Evolutionary conservation across 129 eudicot genomes (phyloP), one percentile per base, ranked within the genome.

Genomic region (Logfia minima): DNA sequence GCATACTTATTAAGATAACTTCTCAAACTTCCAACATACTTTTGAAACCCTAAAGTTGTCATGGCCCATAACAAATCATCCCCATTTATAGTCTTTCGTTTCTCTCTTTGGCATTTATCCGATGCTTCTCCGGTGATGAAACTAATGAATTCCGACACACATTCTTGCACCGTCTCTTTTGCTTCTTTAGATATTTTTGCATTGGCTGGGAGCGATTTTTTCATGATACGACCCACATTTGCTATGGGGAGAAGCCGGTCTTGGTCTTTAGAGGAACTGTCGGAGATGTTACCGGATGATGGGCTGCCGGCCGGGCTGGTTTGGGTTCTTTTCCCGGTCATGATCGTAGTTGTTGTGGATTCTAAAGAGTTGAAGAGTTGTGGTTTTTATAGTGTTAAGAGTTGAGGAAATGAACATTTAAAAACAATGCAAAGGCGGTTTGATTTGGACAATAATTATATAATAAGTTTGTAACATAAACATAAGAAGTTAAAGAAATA

Each of bases 51-150:
- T 19, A 89, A 75, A 0, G 95, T 89, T 1, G 91, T 85, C 95
- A 89, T 89, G 35, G 95, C 91, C 95, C 95, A 89, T 32, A 87
- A 72, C 3, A 89, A 80, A 85, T 89, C 95, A 56, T 89, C 95
- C 7, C 95, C 95, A 68, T 89, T 89, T 68, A 89, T 81, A 41
- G 95, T 89, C 80, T 89, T 89, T 56, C 95, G 79, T 76, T 89
- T 89, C 78, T 89, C 95, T 41, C 86, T 83, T 63, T 89, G 95
- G 61, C 95, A 89, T 74, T 89, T 89, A 21, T 89, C 95, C 1
- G 91, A 70, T 8, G 95, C 95, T 71, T 89, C 95, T 60, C 95
- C 90, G 0, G 95, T 89, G 53, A 89, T 79, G 73, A 89, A 89
- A 79, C 88, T 85, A 5, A 89, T 89, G 88, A 89, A 89, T 82